Base-by-base conservation (phyloP, 805 yeast genomes). In the Candida nonsorbophila region DNA sequence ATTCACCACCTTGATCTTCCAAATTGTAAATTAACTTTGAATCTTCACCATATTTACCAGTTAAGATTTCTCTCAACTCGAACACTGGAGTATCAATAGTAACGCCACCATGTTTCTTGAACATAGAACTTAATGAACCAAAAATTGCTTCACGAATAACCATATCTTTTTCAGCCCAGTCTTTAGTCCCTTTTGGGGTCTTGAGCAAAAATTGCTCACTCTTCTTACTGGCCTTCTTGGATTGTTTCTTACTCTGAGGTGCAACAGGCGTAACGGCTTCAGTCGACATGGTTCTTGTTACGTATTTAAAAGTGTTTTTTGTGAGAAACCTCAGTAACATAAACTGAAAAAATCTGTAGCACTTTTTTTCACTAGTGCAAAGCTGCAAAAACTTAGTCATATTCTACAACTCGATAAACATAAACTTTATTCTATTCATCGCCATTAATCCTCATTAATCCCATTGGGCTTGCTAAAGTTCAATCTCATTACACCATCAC, bases 141-240 rank as follows among this genome's bases (percentile, higher is more conserved):
- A 92, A 92, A 37, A 92, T 74, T 22, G 84, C 92, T 47, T 84
- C 90, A 58, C 98, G 78, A 43, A 92, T 77, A 22, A 87, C 83
- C 97, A 92, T 92, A 55, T 92, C 98, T 55, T 83, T 82, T 48
- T 92, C 98, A 40, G 95, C 85, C 98, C 98, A 92, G 58, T 92
- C 98, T 58, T 87, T 88, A 44, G 97, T 64, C 41, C 98, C 98
- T 57, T 92, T 92, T 29, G 98, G 97, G 24, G 94, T 86, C 59
- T 92, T 92, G 53, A 92, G 69, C 38, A 83, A 76, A 54, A 84
- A 87, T 43, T 76, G 79, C 29, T 66, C 55, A 28, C 63, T 53
- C 42, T 58, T 59, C 36, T 55, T 57, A 20, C 29, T 38, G 25
- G 40, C 24, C 25, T 45, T 42, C 28, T 44, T 41, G 25, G 45